phyloP scores from a whole-genome alignment of 2,329 filamentous ascomycete genomes.

The Aspergillus nomiae region DNA sequence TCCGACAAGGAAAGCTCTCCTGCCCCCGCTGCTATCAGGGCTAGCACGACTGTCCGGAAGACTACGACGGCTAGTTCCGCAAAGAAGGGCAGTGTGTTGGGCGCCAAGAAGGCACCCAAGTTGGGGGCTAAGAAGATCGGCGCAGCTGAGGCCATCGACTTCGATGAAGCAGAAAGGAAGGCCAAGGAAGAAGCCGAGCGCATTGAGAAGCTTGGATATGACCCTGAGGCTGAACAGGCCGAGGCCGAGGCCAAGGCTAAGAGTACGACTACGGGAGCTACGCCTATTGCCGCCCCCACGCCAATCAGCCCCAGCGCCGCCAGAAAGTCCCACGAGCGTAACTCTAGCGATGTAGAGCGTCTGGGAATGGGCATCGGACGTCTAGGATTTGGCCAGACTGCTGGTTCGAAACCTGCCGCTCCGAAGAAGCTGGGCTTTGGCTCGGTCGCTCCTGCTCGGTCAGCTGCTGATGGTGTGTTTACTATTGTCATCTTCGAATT shows the following conservation, averaged over 20 bases:
- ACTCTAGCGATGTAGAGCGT: conserved; percentile 78
- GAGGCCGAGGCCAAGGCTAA: conserved; percentile 42
- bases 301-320: conserved; percentile 69
- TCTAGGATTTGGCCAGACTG: conserved; percentile 86
- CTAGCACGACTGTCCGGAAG: conserved; percentile 82
- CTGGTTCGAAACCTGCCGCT: conserved; percentile 60
- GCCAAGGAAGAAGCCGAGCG: conserved; percentile 96
- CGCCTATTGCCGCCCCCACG: conserved; percentile 71
- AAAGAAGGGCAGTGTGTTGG: conserved; percentile 82
- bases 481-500: background rate
- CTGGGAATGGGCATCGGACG: conserved; percentile 85
- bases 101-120: conserved; percentile 79
- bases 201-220: conserved; percentile 92
- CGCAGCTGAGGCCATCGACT: conserved; percentile 77
- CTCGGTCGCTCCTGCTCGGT: conserved; percentile 74
- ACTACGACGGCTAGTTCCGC: conserved; percentile 62
- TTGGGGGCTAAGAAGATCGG: conserved; percentile 91
- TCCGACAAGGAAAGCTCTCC: conserved; percentile 55
- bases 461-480: conserved; percentile 65
- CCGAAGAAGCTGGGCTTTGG: conserved; percentile 88
- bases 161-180: conserved; percentile 95
- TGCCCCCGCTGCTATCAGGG: conserved; percentile 67
- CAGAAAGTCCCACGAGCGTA: conserved; percentile 55
- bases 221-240: conserved; percentile 80
- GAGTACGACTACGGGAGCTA: conserved; percentile 50